Base-by-base conservation (phyloP, 2,329 filamentous ascomycete species). In the Fusarium pilosicola region DNA sequence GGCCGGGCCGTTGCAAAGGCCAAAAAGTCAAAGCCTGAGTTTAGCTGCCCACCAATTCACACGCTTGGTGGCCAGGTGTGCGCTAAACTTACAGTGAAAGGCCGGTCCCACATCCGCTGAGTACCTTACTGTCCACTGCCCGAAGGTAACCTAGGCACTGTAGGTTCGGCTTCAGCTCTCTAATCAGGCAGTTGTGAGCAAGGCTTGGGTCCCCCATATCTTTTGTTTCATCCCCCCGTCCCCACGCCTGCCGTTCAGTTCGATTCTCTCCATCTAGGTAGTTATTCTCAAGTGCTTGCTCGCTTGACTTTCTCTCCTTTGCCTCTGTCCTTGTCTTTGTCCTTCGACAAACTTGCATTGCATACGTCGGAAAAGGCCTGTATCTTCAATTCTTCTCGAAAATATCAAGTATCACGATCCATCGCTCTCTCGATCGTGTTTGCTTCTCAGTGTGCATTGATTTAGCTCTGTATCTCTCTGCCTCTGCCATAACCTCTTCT, bases 221-320 rank as follows among this genome's bases (percentile, higher is more conserved):
- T 75, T 72, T 76, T 78, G 76, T 78, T 78, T 78, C 76, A 71
- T 77, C 73, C 73, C 75, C 73, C 73, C 74, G 64, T 74, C 67
- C 59, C 73, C 66, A 71, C 58, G 60, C 54, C 66, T 36, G 57
- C 63, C 52, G 46, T 38, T 57, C 49, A 49, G 52, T 69, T 58
- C 70, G 54, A 42, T 58, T 57, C 54, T 62, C 54, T 59, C 63
- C 65, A 55, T 71, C 74, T 62, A 48, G n/a, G n/a, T n/a, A n/a
- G 45, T 48, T 48, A 55, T 62, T 55, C 57, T 60, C 71, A 49
- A 65, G 65, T 65, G 41, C 59, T 63, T 51, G 54, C 68, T 65
- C 45, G 52, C 49, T 62, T 62, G 44, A 28, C 39, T 69, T 69
- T 57, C 75, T 76, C 68, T 77, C 76, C 66, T 76, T 77, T 59